Percentiles rank a stretch among this genome's conserved stretches.
These are phyloP conservation scores for Tetrapisispora iriomotensis DNA, from an alignment of 805 yeast species.

Conservation along the genomic window DNA sequence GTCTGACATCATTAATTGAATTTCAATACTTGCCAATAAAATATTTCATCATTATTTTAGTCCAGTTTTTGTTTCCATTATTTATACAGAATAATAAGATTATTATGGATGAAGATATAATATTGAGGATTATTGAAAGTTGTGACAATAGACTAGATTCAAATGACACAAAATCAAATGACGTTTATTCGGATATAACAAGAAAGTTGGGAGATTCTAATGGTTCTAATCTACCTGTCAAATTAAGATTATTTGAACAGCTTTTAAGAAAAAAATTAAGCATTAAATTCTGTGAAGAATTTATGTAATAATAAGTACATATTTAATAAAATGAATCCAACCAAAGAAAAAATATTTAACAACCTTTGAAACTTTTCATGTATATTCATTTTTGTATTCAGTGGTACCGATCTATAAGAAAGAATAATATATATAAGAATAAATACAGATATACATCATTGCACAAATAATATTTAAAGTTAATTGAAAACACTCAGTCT, in stretches of 20 bases:
- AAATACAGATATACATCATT: no score
- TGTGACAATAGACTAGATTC: slow-evolving; percentile 18
- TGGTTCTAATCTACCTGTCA: slow-evolving; percentile 9
- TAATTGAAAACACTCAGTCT: no score
- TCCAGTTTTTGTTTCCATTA: slow-evolving; percentile 22
- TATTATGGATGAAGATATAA: slow-evolving; percentile 14
- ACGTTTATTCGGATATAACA: slow-evolving; percentile 11
- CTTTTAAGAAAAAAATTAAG: slow-evolving; percentile 17
- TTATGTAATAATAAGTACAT: slow-evolving; percentile 21
- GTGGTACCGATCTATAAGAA: no score
- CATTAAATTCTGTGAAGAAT: slow-evolving; percentile 25
- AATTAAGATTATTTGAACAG: slow-evolving; percentile 11
- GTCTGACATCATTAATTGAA: slow-evolving; percentile 17
- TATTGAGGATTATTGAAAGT: slow-evolving; percentile 18
- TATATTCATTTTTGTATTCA: no score
- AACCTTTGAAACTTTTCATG: no score
- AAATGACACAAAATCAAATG: slow-evolving; percentile 9
- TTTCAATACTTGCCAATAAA: slow-evolving; percentile 24
- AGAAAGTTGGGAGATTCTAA: not conserved
- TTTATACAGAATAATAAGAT: slow-evolving; percentile 14
- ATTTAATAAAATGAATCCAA: no score
- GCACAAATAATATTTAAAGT: no score
- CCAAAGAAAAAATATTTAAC: no score
- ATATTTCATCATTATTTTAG: slow-evolving; percentile 19
- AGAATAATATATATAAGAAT: no score